Conservation (phyloP, 2,329 filamentous ascomycete species). For the Helotiales sp. region DNA sequence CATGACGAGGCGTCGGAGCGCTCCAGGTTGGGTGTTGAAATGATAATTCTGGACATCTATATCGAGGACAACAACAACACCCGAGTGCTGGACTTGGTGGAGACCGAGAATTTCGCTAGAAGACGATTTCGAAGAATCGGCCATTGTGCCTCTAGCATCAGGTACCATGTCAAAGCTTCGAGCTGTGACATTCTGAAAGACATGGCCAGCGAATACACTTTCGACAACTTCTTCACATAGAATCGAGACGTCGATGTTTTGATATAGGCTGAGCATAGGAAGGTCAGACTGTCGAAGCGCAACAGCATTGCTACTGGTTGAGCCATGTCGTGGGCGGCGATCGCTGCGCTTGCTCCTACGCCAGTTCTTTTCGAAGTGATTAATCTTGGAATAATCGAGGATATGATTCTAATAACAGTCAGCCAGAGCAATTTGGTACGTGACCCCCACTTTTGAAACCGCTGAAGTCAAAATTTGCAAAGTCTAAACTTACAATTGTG, state of each 20-base stretch:
- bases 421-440: not conserved
- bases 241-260: constrained; percentile 34
- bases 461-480: no score
- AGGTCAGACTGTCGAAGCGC: constrained; percentile 31
- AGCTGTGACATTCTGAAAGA: constrained; percentile 34
- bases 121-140: constrained; percentile 16
- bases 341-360: constrained; percentile 25
- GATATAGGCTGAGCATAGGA: constrained; percentile 37
- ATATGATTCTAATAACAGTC: constrained; percentile 37
- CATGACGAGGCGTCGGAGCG: constrained; percentile 54
- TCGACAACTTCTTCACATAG: constrained; percentile 38
- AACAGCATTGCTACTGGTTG: constrained; percentile 6
- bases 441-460: no score
- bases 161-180: constrained; percentile 34
- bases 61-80: constrained; percentile 34
- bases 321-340: constrained; percentile 4
- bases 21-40: constrained; percentile 55
- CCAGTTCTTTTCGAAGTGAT: constrained; percentile 36
- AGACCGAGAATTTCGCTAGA: constrained; percentile 9
- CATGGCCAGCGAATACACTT: constrained; percentile 36
- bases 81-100: constrained; percentile 12
- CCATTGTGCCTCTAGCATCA: constrained; percentile 28
- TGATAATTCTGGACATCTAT: constrained; percentile 31
- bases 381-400: constrained; percentile 43
- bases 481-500: constrained; percentile 37